Evolutionary conservation across 768 basidiomycete genomes (phyloP), one percentile per base, ranked within the genome.

Genomic region (Russula griseocarnosa): DNA sequence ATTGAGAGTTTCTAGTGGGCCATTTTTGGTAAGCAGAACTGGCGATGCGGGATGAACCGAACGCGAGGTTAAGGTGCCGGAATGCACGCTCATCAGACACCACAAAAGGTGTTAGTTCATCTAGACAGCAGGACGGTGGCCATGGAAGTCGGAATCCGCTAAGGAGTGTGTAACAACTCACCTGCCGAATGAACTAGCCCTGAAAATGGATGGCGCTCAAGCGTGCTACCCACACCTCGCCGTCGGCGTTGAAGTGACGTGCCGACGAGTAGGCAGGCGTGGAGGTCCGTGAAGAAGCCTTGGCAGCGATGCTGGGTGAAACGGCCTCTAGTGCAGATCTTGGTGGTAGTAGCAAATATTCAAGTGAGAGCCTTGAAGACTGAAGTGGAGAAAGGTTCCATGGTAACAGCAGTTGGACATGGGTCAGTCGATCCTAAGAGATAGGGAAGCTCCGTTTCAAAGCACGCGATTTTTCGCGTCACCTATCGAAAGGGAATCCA

Each of bases 191-290:
- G 83, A 87, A 87, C 86, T 87, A 86, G 86, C 86, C 86, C 85
- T 87, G 84, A 88, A 88, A 88, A 88, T 87, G 86, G 87, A 88
- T 88, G 86, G 87, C 86, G 86, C 86, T 88, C 81, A 86, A 87
- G 85, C 81, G 83, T 86, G 82, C 82, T 84, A 86, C 87, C 87
- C 84, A 88, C 83, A 88, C 86, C 83, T 85, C 84, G 79, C 42
- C 86, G 82, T 86, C 81, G 80, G 82, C 78, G 83, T 84, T 83
- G 74, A 78, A 82, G 80, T 82, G 83, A 87, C 73, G 82, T 81
- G 77, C 80, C 81, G 79, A 85, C 81, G 84, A 86, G 84, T 85
- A 86, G 85, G 84, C 82, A 82, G 84, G 83, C 82, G 82, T 86
- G 85, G 83, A 82, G 85, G 85, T 87, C 78, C 74, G 82, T 85